These are phyloP conservation scores for Eimeria zaria DNA, from an alignment of 169 alveolate species.

Conservation along the genomic window DNA sequence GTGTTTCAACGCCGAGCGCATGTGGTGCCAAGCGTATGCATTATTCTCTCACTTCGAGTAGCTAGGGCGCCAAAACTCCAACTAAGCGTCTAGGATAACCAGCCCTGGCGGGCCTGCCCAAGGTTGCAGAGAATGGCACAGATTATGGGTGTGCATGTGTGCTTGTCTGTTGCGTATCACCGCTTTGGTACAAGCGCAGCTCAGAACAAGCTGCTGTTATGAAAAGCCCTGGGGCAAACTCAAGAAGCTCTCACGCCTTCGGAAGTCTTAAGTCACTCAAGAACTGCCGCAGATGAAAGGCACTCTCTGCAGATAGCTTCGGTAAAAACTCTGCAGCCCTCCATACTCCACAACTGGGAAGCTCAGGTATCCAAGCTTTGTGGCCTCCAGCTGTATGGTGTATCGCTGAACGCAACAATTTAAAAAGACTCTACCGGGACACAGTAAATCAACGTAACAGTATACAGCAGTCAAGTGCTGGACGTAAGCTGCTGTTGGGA, in stretches of 20 bases:
- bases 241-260: background rate
- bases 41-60: background rate
- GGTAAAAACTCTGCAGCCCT: background rate
- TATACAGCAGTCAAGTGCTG: background rate
- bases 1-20: background rate
- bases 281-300: background rate
- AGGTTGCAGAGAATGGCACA: background rate
- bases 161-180: background rate
- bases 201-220: background rate
- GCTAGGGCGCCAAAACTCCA: background rate
- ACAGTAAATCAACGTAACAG: background rate
- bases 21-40: background rate
- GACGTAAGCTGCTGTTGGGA: background rate
- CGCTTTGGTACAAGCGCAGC: background rate
- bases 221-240: background rate
- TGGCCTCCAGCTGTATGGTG: conserved; percentile 56
- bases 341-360: background rate
- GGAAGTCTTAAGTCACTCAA: background rate
- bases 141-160: background rate
- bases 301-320: background rate
- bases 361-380: conserved; percentile 65
- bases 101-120: background rate
- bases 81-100: background rate
- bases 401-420: conserved; percentile 43
- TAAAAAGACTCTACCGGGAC: background rate